Base-by-base conservation (phyloP, 164 flowering plant genomes). In the Amborella trichopoda region DNA sequence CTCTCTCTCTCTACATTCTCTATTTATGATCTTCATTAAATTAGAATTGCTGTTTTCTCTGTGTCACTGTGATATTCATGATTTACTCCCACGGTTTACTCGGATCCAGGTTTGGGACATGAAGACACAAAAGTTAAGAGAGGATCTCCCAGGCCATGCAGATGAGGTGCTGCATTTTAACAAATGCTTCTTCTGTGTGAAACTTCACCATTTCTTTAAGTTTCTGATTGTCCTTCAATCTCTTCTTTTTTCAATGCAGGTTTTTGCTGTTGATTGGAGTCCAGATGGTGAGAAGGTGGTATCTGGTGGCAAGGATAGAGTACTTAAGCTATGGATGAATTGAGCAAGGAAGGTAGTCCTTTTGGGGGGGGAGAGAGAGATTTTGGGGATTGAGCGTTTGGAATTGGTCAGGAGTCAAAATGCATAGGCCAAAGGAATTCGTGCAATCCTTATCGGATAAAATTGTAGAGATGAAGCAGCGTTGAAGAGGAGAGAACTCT, bases 271-370 rank as follows among this genome's bases (percentile, higher is more conserved):
- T 56, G 96, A 91, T 55, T 91, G 99, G 99, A 91, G 99, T 66
- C 99, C 96, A 14, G 99, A 87, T 65, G 99, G 99, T 33, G 96
- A 91, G 73, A 91, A 91, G 60, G 99, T 91, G 26, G 99, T 88
- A 36, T 91, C 96, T 6, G 99, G 96, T 36, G 96, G 99, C 27
- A 84, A 61, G 58, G 99, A 91, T 56, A 67, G 69, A 53, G 86
- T 74, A 28, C 40, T 91, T 70, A 91, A 87, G 62, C 50, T 91
- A 25, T 91, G 99, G 99, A 91, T 87, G 99, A 83, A 87, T 40
- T 55, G 41, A 37, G n/a, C n/a, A n/a, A n/a, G n/a, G n/a, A n/a
- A n/a, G n/a, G n/a, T n/a, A n/a, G n/a, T n/a, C n/a, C n/a, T n/a
- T n/a, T n/a, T n/a, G n/a, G n/a, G n/a, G n/a, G n/a, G n/a, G n/a